Evolutionary conservation across 345 rosid genomes (phyloP).

Genomic region (Ceriops decandra): DNA sequence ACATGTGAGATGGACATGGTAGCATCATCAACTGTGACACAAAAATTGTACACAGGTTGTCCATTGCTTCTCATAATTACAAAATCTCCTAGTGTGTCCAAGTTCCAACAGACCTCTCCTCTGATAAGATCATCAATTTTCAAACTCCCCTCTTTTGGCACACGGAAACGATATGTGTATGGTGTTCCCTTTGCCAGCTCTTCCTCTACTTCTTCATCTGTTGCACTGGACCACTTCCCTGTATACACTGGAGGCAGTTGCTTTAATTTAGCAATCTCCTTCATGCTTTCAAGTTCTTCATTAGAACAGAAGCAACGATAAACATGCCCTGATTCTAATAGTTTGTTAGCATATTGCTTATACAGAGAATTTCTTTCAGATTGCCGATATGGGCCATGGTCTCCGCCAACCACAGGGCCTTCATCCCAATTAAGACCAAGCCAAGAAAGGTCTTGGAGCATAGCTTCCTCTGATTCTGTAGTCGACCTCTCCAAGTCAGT

Average conservation of each 20-base stretch:
- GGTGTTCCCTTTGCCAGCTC: constrained; percentile 82
- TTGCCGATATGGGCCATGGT: constrained; percentile 82
- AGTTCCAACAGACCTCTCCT: constrained; percentile 92
- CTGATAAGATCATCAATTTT: constrained; percentile 85
- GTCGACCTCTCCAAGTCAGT: constrained; percentile 94
- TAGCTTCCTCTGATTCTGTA: constrained; percentile 83
- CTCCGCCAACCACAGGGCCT: constrained; percentile 86
- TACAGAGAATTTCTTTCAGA: constrained; percentile 86
- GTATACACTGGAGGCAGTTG: constrained; percentile 79
- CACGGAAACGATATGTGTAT: constrained; percentile 75
- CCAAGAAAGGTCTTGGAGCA: constrained; percentile 88
- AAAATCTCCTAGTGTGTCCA: constrained; percentile 69
- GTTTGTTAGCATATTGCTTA: constrained; percentile 67
- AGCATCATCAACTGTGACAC: constrained; percentile 96
- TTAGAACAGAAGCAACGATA: constrained; percentile 88
- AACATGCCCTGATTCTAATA: constrained; percentile 79
- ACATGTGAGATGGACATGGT: constrained; percentile 96
- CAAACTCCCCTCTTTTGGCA: constrained; percentile 70
- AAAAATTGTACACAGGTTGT: constrained; percentile 91
- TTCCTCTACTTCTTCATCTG: constrained; percentile 58
- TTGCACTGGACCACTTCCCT: constrained; percentile 83
- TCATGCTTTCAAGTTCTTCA: constrained; percentile 96
- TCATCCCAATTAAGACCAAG: constrained; percentile 94
- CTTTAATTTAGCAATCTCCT: constrained; percentile 66
- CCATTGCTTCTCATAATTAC: constrained; percentile 53